These are phyloP conservation scores for Panicum virgatum DNA, from an alignment of 202 grass and related monocot genomes.

Conservation along the genomic window DNA sequence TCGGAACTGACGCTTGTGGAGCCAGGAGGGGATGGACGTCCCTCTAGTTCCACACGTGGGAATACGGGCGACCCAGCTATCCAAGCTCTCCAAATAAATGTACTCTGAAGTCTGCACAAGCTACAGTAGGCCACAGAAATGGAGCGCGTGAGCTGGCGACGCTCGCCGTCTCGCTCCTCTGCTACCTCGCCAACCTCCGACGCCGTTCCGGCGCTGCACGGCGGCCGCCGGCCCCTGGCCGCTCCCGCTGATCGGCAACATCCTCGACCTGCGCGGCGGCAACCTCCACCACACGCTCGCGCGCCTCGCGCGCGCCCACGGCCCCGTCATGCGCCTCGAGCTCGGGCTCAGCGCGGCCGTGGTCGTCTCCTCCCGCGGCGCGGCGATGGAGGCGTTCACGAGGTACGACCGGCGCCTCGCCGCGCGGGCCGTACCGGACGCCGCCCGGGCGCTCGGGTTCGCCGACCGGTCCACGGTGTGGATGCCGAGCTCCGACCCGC, in stretches of 20 bases:
- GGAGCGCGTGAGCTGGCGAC: conserved; percentile 24
- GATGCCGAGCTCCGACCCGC: conserved; percentile 29
- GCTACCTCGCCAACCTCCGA: neutral
- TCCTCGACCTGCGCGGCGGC: conserved; percentile 32
- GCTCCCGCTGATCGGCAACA: conserved; percentile 45
- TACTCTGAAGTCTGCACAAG: neutral
- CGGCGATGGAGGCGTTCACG: conserved; percentile 32
- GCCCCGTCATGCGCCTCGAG: conserved; percentile 44
- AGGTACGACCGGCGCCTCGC: conserved; percentile 45
- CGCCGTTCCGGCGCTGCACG: neutral
- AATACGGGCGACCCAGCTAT: no score
- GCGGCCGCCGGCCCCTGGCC: no score
- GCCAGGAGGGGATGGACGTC: no score
- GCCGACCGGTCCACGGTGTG: conserved; percentile 28
- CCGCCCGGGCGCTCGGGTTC: conserved; percentile 4
- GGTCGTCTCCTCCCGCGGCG: conserved; percentile 37
- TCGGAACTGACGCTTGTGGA: no score
- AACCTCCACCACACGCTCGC: conserved; percentile 40
- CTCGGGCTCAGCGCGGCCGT: conserved; percentile 37
- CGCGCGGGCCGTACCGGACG: conserved; percentile 9
- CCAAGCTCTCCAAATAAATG: no score
- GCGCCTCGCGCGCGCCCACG: neutral
- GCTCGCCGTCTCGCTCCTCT: conserved; percentile 21
- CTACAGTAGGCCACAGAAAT: conserved; percentile 16
- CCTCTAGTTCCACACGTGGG: no score